Evolutionary conservation across 345 rosid species (phyloP).

Genomic region (Erysimum cheiranthoides): DNA sequence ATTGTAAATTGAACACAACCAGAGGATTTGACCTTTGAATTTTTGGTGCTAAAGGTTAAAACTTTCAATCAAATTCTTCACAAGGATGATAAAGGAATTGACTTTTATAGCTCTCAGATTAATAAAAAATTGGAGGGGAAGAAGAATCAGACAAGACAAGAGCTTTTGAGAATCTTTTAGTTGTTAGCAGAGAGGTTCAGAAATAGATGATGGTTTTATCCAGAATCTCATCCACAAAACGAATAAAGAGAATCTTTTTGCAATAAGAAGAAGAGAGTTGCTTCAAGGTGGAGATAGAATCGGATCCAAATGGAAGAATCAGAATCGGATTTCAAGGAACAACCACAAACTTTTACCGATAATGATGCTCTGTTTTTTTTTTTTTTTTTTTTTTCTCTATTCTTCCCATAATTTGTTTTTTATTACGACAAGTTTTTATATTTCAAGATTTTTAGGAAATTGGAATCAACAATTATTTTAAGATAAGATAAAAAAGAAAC

Average conservation of each 20-base stretch:
- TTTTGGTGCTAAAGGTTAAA: background rate
- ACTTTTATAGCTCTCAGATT: slow-evolving; percentile 2
- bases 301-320: slow-evolving; percentile 34
- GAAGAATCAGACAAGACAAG: slow-evolving; percentile 9
- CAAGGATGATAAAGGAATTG: background rate
- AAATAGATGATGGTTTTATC: slow-evolving; percentile 24
- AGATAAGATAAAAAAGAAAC: too few species aligned
- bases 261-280: slow-evolving; percentile 33
- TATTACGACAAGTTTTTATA: too few species aligned
- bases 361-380: slow-evolving; percentile 39
- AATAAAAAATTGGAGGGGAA: background rate
- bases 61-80: background rate
- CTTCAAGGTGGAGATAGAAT: slow-evolving; percentile 27
- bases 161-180: slow-evolving; percentile 12
- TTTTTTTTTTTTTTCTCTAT: background rate
- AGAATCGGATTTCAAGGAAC: slow-evolving; percentile 38
- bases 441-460: background rate
- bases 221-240: slow-evolving; percentile 43
- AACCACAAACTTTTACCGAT: slow-evolving; percentile 50
- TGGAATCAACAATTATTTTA: background rate
- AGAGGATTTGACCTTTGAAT: background rate
- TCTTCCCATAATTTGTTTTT: background rate
- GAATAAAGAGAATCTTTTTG: slow-evolving; percentile 17
- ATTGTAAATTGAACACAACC: slow-evolving; percentile 13
- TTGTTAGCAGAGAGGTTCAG: slow-evolving; percentile 22